These are phyloP conservation scores for Epichloe aotearoae DNA, from an alignment of 2,329 filamentous ascomycete species.

Conservation along the genomic window DNA sequence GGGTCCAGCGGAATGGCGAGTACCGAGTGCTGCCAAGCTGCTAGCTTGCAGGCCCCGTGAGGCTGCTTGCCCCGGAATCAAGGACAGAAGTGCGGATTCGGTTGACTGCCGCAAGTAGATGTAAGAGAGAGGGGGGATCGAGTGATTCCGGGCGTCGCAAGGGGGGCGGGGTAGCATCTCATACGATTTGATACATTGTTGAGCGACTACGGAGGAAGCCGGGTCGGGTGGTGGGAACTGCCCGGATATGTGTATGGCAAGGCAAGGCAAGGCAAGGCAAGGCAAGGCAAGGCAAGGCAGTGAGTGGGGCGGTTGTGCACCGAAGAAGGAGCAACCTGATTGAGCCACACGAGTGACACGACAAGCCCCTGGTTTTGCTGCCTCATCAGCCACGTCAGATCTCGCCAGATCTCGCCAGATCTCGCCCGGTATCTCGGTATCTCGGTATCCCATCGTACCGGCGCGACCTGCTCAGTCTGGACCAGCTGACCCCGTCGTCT, in stretches of 20 bases:
- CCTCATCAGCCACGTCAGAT: constrained; percentile 11
- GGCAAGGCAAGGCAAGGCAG: neutral
- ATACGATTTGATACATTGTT: neutral
- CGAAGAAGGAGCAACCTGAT: neutral
- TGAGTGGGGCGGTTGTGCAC: neutral
- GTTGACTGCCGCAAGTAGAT: neutral
- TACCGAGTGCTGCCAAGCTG: neutral
- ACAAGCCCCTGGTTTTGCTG: neutral
- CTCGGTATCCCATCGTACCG: constrained; percentile 6
- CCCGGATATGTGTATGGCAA: too few relatives aligned
- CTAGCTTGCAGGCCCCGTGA: neutral
- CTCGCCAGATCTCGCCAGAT: constrained; percentile 8
- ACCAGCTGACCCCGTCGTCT: neutral
- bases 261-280: neutral
- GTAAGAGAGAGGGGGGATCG: neutral
- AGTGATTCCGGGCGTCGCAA: neutral
- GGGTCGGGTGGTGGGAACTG: too few relatives aligned
- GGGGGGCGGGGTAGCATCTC: neutral
- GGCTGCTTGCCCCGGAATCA: neutral
- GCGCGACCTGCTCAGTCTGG: neutral
- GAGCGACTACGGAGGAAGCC: too few relatives aligned
- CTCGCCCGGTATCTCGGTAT: constrained; percentile 5
- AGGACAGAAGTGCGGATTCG: neutral
- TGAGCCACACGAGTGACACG: neutral
- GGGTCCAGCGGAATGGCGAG: neutral